A percentile compares a stretch with the other conserved stretches of the same genome.
Conservation (phyloP, 2,329 filamentous ascomycete species). For the Venturia pyrina region DNA sequence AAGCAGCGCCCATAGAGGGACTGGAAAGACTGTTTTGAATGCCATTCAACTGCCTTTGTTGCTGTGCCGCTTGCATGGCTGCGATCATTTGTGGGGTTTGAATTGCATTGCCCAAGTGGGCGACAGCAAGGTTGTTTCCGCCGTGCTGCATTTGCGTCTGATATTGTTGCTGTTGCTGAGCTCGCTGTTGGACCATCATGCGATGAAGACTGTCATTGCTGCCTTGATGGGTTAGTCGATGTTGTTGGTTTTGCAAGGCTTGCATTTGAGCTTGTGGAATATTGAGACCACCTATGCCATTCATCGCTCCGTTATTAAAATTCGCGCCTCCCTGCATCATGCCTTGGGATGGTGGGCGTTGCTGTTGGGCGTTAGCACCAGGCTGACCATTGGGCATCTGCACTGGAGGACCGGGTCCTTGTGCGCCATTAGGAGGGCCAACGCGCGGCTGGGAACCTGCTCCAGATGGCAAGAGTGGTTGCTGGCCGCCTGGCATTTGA, state of each 20-base stretch:
- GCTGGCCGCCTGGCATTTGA: slow-evolving; percentile 6
- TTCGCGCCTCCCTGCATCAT: slow-evolving; percentile 34
- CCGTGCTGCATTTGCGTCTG: slow-evolving; percentile 14
- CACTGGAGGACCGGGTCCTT: slow-evolving; percentile 7
- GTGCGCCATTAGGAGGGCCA: slow-evolving; percentile 2
- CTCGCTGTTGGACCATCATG: slow-evolving; percentile 26
- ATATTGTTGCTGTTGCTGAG: slow-evolving; percentile 18
- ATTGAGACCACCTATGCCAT: slow-evolving; percentile 44
- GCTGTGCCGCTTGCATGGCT: slow-evolving; percentile 20
- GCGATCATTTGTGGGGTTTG: slow-evolving; percentile 24
- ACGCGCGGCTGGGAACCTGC: not conserved
- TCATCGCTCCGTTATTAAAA: slow-evolving; percentile 38
- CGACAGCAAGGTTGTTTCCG: slow-evolving; percentile 12
- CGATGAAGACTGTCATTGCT: slow-evolving; percentile 23
- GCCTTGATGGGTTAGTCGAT: slow-evolving; percentile 43
- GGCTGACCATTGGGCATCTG: slow-evolving; percentile 11
- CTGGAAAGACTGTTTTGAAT: slow-evolving; percentile 14
- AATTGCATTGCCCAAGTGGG: slow-evolving; percentile 19
- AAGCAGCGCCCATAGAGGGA: slow-evolving; percentile 13
- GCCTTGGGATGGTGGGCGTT: slow-evolving; percentile 24
- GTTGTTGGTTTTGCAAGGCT: slow-evolving; percentile 46
- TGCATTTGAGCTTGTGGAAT: slow-evolving; percentile 64
- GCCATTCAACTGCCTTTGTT: slow-evolving; percentile 17
- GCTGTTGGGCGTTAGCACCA: slow-evolving; percentile 17
- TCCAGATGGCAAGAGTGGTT: not conserved